Base-by-base conservation (phyloP, 176 grass and related monocot species). In the Neostapfia colusana region DNA sequence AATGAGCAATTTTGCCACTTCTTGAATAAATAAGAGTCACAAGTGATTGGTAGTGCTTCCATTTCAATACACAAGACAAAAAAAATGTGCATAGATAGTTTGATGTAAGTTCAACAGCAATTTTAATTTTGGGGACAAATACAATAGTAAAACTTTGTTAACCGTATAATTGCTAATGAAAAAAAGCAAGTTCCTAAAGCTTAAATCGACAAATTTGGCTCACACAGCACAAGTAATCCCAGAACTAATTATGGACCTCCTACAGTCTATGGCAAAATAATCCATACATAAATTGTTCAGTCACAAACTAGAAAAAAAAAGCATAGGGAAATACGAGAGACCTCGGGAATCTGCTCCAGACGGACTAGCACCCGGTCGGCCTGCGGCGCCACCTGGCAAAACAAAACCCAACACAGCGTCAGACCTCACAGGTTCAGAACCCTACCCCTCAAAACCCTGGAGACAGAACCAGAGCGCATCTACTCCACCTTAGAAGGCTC, bases 341-440 rank as follows among this genome's bases (percentile, higher is more conserved):
- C 94, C 85, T 97, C 94, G 25, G 91, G 88, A 16, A 97, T 88
- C 83, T 93, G 86, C 70, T 97, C 72, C 20, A 97, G 89, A 12
- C 94, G 91, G 75, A 97, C 85, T 27, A 97, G 91, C 10, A 97
- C 89, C 35, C 94, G 81, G 82, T 93, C 94, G 41, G 89, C 78
- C 39, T 97, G 94, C 24, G 94, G 94, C 59, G 76, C 82, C 61
- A 97, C 89, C 94, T 97, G 79, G 61, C 28, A 43, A 35, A 21
- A 58, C 55, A 58, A 18, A 80, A 45, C 56, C 5, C 71, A 77
- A 16, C 41, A 65, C 16, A 78, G 36, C 16, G 16, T 65, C 69
- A 77, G 69, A 20, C 58, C 7, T 66, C 24, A 58, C 23, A 58
- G 12, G 55, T 26, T 26, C 55, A 75, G 77, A 75, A 80, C 40